Conservation (phyloP, 2,329 filamentous ascomycete genomes). For the Colletotrichum sojae region DNA sequence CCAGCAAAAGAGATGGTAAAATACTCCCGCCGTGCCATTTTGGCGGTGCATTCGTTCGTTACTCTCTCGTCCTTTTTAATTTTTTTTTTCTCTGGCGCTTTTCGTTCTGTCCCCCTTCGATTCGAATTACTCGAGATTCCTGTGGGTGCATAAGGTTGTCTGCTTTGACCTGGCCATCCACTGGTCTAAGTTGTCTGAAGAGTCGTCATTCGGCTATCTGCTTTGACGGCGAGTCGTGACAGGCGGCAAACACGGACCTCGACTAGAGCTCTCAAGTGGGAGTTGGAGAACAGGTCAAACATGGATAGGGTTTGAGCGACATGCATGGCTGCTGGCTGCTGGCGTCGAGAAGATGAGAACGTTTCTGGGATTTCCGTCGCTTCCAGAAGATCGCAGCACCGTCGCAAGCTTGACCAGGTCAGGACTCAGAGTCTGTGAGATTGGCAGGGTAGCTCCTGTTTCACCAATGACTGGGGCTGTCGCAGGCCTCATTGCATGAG, state of each 20-base stretch:
- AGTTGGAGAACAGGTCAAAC: slow-evolving; percentile 31
- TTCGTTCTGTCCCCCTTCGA: not conserved
- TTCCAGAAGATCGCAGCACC: slow-evolving; percentile 59
- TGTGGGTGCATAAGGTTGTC: slow-evolving; percentile 29
- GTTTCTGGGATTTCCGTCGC: slow-evolving; percentile 49
- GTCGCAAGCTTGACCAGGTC: slow-evolving; percentile 62
- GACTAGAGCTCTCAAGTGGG: slow-evolving; percentile 33
- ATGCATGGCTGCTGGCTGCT: slow-evolving; percentile 17
- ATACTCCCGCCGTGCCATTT: slow-evolving; percentile 15
- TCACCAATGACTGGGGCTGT: slow-evolving; percentile 63
- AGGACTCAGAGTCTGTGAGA: slow-evolving; percentile 58
- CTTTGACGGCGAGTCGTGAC: slow-evolving; percentile 40
- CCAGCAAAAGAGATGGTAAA: not conserved
- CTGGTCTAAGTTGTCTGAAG: slow-evolving; percentile 23
- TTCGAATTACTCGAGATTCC: slow-evolving; percentile 25
- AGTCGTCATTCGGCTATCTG: slow-evolving; percentile 33
- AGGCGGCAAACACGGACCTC: slow-evolving; percentile 38
- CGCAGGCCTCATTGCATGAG: slow-evolving; percentile 45
- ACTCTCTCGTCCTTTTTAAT: not conserved
- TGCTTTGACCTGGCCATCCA: slow-evolving; percentile 30
- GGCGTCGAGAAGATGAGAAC: slow-evolving; percentile 27
- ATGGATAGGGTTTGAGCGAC: slow-evolving; percentile 40
- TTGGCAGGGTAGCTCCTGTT: slow-evolving; percentile 67
- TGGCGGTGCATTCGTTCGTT: slow-evolving; percentile 8
- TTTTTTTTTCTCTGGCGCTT: not conserved